These are phyloP conservation scores for Colletotrichum sp. DNA, from an alignment of 2,329 filamentous ascomycete species.

Conservation along the genomic window DNA sequence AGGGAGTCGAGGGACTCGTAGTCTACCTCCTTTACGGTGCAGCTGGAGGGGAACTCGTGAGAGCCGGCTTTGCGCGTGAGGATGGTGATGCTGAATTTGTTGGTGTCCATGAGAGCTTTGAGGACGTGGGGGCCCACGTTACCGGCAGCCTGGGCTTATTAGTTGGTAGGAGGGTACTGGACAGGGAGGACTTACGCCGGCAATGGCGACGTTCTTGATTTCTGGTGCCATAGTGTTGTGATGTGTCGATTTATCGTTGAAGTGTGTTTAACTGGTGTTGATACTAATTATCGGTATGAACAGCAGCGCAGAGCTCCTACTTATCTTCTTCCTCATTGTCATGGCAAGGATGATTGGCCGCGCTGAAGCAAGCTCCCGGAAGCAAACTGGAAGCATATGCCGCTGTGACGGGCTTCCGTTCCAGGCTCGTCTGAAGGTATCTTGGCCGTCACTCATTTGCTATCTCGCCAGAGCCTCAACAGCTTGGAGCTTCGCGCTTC, in stretches of 20 bases:
- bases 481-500: not conserved
- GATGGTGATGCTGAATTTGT: constrained; percentile 53
- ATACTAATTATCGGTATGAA: not conserved
- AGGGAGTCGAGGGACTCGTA: constrained; percentile 55
- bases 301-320: not conserved
- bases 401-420: constrained; percentile 7
- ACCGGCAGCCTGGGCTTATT: constrained; percentile 31
- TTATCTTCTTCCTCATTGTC: not conserved
- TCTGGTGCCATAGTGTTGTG: not conserved
- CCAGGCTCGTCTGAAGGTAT: constrained; percentile 3
- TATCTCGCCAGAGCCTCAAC: not conserved
- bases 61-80: constrained; percentile 54
- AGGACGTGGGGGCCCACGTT: constrained; percentile 37
- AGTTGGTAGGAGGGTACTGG: not conserved
- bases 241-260: not conserved
- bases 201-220: constrained; percentile 42
- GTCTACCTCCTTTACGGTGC: constrained; percentile 52
- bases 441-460: not conserved
- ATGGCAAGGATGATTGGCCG: not conserved
- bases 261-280: not conserved
- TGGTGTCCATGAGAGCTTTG: constrained; percentile 32
- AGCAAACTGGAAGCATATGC: not conserved
- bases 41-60: constrained; percentile 34
- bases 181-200: constrained; percentile 31
- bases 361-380: not conserved